These are phyloP conservation scores for Taphrina betulina DNA, from an alignment of 1,139 yeast species.

Conservation along the genomic window DNA sequence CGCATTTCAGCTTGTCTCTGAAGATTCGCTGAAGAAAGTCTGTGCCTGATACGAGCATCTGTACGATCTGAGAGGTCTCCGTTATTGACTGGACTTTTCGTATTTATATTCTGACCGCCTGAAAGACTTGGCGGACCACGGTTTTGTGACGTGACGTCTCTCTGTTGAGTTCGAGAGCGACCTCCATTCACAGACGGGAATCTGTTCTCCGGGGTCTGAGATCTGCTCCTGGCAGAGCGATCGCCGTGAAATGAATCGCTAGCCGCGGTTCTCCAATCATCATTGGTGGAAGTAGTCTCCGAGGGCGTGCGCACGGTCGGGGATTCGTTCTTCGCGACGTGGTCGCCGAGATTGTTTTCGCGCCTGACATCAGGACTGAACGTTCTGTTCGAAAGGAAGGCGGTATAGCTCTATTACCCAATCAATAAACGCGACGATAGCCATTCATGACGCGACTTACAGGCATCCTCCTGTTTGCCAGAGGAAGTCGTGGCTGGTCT, in stretches of 20 bases:
- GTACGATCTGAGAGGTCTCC: too few species aligned
- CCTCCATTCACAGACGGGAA: too few species aligned
- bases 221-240: slow-evolving; percentile 1
- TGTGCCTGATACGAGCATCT: too few species aligned
- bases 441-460: too few species aligned
- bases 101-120: too few species aligned
- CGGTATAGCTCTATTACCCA: slow-evolving; percentile 5
- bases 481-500: too few species aligned
- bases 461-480: too few species aligned
- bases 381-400: neutral
- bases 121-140: too few species aligned
- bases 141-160: too few species aligned
- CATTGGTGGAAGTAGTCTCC: slow-evolving; percentile 1
- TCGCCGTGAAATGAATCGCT: neutral
- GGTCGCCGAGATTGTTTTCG: slow-evolving; percentile 3
- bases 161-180: too few species aligned
- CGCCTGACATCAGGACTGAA: slow-evolving; percentile 3
- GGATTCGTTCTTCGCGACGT: neutral
- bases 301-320: slow-evolving; percentile 2
- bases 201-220: slow-evolving; percentile 3
- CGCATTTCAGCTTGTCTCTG: neutral
- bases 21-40: slow-evolving; percentile 11
- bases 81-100: too few species aligned
- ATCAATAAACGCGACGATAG: too few species aligned
- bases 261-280: slow-evolving; percentile 12